These are phyloP conservation scores for Sporisorium scitamineum DNA, from an alignment of 1,284 basidiomycete species.

Conservation along the genomic window DNA sequence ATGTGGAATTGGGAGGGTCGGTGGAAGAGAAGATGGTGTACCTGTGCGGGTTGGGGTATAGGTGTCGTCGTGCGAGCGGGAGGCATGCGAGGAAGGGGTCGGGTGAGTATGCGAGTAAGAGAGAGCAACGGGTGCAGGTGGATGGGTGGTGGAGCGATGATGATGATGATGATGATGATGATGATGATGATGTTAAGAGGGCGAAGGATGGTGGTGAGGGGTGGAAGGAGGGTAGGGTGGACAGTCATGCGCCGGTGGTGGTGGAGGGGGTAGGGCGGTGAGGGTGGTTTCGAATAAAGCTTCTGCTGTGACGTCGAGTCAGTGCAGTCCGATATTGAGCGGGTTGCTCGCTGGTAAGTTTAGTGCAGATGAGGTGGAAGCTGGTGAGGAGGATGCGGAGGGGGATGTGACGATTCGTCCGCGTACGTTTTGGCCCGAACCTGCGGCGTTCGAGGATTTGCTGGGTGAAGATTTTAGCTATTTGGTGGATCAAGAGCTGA, in stretches of 20 bases:
- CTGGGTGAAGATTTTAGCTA: slow-evolving; percentile 37
- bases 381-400: slow-evolving; percentile 6
- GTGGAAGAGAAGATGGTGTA: slow-evolving; percentile 42
- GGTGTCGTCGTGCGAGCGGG: slow-evolving; percentile 5
- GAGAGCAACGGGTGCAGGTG: slow-evolving; percentile 1
- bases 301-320: slow-evolving; percentile 13
- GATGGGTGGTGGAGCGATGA: slow-evolving; percentile 16
- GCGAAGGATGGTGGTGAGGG: neutral
- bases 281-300: slow-evolving; percentile 27
- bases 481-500: slow-evolving; percentile 17
- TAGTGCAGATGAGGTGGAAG: neutral
- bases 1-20: neutral
- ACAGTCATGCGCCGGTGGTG: slow-evolving; percentile 3
- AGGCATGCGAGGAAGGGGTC: slow-evolving; percentile 18
- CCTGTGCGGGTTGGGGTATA: slow-evolving; percentile 43
- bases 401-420: slow-evolving; percentile 18
- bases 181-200: too few relatives aligned
- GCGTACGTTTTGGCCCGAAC: neutral
- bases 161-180: neutral
- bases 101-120: neutral
- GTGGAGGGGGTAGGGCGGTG: neutral
- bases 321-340: slow-evolving; percentile 25
- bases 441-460: neutral
- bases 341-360: slow-evolving; percentile 2
- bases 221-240: slow-evolving; percentile 13